phyloP scores from a whole-genome alignment of 352 stramenopile species.

The Phytopythium montanum region DNA sequence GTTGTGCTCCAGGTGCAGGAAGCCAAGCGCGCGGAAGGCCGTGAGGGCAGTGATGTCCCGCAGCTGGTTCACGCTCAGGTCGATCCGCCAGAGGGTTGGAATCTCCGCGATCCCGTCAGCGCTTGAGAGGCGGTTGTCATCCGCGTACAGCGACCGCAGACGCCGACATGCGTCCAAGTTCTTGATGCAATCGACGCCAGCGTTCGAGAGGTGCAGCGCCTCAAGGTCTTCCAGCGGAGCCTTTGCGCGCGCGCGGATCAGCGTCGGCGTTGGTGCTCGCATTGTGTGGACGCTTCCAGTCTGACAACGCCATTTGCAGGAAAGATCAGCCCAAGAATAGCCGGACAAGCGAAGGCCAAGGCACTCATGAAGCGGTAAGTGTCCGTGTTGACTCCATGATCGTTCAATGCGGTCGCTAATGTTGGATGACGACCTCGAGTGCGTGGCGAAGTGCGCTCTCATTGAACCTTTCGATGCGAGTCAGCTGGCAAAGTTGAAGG shows the following conservation, averaged over 20 bases:
- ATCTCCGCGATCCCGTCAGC: slow-evolving; percentile 34
- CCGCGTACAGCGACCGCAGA: slow-evolving; percentile 49
- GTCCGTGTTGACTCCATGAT: neutral
- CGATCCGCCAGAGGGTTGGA: slow-evolving; percentile 43
- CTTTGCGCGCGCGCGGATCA: slow-evolving; percentile 53
- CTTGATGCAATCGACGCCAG: slow-evolving; percentile 45
- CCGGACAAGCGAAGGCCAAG: neutral
- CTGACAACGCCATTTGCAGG: neutral
- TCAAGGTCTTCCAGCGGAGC: slow-evolving; percentile 38
- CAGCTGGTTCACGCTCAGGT: slow-evolving; percentile 50
- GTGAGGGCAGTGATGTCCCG: slow-evolving; percentile 32
- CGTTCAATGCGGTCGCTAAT: neutral
- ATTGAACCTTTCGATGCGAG: neutral
- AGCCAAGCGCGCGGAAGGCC: slow-evolving; percentile 47
- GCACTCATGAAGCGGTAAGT: neutral
- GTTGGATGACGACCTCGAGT: neutral
- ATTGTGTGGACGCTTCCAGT: slow-evolving; percentile 12
- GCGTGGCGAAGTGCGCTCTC: neutral
- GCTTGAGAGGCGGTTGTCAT: slow-evolving; percentile 45
- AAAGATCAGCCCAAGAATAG: neutral
- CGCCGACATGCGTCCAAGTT: slow-evolving; percentile 37
- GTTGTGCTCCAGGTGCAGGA: slow-evolving; percentile 51
- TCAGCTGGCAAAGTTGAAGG: slow-evolving; percentile 39
- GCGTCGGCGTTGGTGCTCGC: slow-evolving; percentile 33
- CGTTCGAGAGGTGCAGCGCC: slow-evolving; percentile 48